Evolutionary conservation across 2,329 filamentous ascomycete species (phyloP).

Genomic region (Penicillium glabrum): DNA sequence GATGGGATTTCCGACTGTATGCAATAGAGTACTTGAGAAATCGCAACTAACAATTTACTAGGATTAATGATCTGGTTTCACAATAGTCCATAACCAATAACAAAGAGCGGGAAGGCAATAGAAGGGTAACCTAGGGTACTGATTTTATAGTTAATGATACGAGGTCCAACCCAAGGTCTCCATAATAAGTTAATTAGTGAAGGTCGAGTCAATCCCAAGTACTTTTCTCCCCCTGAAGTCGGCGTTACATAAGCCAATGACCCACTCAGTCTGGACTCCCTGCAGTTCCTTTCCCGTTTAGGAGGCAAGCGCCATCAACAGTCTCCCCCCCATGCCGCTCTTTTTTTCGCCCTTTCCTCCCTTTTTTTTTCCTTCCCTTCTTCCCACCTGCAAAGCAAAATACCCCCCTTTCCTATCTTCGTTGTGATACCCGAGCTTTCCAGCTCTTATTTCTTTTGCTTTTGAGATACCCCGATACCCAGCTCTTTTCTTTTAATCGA

Average conservation of each 20-base stretch:
- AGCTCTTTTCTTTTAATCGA: slow-evolving; percentile 23
- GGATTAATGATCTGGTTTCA: neutral
- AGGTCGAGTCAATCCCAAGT: neutral
- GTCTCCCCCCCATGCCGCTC: slow-evolving; percentile 11
- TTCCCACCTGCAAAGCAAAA: slow-evolving; percentile 17
- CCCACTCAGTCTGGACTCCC: slow-evolving; percentile 23
- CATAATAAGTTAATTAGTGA: neutral
- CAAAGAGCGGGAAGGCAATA: neutral
- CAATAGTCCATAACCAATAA: neutral
- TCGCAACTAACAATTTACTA: neutral
- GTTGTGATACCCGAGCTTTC: slow-evolving; percentile 28
- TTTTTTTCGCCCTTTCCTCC: slow-evolving; percentile 21
- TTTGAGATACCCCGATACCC: slow-evolving; percentile 27
- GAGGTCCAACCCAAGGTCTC: neutral
- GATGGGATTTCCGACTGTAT: neutral
- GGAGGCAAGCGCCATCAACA: slow-evolving; percentile 19
- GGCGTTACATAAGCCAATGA: slow-evolving; percentile 18
- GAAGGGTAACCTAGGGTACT: neutral
- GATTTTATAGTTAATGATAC: neutral
- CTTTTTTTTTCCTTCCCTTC: slow-evolving; percentile 18
- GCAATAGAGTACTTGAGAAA: neutral
- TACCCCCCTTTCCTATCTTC: slow-evolving; percentile 19
- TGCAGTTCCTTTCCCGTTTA: slow-evolving; percentile 27
- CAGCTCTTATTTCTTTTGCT: slow-evolving; percentile 29
- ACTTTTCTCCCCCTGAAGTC: slow-evolving; percentile 13